Evolutionary conservation across 2,329 filamentous ascomycete genomes (phyloP).

Genomic region (Talaromyces sp.): DNA sequence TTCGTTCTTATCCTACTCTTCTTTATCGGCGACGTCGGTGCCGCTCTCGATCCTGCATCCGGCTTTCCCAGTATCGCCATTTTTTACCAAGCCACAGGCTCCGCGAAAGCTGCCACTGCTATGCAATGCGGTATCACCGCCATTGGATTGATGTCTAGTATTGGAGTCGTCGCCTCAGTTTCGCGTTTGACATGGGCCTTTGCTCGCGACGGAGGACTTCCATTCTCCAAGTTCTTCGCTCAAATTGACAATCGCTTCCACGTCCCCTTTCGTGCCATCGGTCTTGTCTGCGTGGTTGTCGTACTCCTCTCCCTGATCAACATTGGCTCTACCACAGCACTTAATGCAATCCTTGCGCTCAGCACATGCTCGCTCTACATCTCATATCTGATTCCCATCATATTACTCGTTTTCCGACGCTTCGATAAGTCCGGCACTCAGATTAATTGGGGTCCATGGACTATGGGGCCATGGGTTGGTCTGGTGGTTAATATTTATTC

Average conservation of each 20-base stretch:
- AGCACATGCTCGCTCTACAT: constrained; percentile 37
- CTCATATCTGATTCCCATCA: constrained; percentile 41
- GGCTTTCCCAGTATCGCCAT: constrained; percentile 45
- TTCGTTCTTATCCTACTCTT: constrained; percentile 45
- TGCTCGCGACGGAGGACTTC: constrained; percentile 47
- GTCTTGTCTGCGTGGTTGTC: constrained; percentile 32
- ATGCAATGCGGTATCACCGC: constrained; percentile 40
- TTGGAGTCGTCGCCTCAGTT: constrained; percentile 46
- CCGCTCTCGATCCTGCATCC: constrained; percentile 26
- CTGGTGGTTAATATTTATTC: constrained; percentile 34
- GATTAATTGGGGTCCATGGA: constrained; percentile 27
- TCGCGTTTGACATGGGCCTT: constrained; percentile 51
- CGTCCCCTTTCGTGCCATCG: constrained; percentile 37
- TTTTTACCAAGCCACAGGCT: constrained; percentile 40
- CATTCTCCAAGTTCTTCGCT: constrained; percentile 24
- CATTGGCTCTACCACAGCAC: constrained; percentile 38
- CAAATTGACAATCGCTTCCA: constrained; percentile 27
- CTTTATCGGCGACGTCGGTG: constrained; percentile 41
- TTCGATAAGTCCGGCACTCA: constrained; percentile 23
- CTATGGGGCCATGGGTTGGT: constrained; percentile 18
- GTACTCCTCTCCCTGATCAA: constrained; percentile 38
- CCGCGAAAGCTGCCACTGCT: constrained; percentile 39
- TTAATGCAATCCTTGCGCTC: constrained; percentile 40
- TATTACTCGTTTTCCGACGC: constrained; percentile 32
- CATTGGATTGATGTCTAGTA: constrained; percentile 38